phyloP scores from a whole-genome alignment of 1,284 basidiomycete species.

The Pseudozyma hubeiensis region DNA sequence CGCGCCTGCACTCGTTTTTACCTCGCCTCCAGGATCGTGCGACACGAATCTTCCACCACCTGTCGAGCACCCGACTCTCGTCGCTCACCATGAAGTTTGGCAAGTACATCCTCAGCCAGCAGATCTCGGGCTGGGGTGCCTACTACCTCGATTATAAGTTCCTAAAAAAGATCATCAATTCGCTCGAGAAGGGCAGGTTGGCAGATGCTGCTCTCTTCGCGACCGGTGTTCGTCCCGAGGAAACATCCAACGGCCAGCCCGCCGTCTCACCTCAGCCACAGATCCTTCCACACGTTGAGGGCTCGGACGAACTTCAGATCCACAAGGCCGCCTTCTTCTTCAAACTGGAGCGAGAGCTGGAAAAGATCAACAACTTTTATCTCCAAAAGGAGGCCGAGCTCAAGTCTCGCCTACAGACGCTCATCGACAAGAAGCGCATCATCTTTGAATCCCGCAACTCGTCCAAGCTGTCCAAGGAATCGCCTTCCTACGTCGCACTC shows the following conservation, averaged over 20 bases:
- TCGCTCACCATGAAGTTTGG: conserved; percentile 79
- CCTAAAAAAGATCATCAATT: conserved; percentile 98
- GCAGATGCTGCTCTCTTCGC: conserved; percentile 89
- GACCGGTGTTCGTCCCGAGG: conserved; percentile 78
- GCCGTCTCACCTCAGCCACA: conserved; percentile 45
- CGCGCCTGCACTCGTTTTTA: background rate
- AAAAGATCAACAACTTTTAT: conserved; percentile 99
- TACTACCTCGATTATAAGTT: conserved; percentile 99
- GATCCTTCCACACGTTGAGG: conserved; percentile 54
- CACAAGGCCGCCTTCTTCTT: conserved; percentile 99
- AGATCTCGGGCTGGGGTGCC: conserved; percentile 94
- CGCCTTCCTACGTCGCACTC: conserved; percentile 73
- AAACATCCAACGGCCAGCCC: conserved; percentile 25
- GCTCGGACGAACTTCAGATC: conserved; percentile 71
- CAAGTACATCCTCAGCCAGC: conserved; percentile 95
- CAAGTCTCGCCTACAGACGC: conserved; percentile 85
- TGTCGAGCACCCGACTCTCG: background rate
- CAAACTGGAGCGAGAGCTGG: conserved; percentile 95
- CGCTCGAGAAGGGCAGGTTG: conserved; percentile 89
- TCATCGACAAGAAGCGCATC: conserved; percentile 90
- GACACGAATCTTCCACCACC: background rate
- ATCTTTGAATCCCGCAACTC: conserved; percentile 49
- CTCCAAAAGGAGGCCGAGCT: conserved; percentile 97
- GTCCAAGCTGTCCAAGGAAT: conserved; percentile 60
- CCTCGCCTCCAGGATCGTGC: background rate